A percentile compares a stretch with the other conserved stretches of the same genome.
phyloP scores from a whole-genome alignment of 2,329 filamentous ascomycete species.

The Thielaviopsis ethacetica region DNA sequence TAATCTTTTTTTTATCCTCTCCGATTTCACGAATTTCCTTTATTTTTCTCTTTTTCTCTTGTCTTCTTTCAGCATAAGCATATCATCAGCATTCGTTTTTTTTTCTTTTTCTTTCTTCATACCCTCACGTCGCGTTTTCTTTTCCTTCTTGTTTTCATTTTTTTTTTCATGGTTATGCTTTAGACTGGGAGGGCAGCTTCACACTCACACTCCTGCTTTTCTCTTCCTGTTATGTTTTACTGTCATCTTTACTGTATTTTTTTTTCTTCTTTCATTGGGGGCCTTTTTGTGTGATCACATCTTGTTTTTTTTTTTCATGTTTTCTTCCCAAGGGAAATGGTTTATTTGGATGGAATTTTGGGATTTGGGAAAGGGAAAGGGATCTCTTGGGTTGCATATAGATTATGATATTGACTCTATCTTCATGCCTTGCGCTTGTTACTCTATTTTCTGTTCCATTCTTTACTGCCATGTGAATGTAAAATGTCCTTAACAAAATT shows the following conservation, averaged over 20 bases:
- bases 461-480: background rate
- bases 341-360: background rate
- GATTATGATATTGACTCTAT: background rate
- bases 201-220: background rate
- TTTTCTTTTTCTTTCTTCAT: background rate
- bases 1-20: background rate
- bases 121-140: background rate
- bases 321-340: background rate
- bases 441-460: background rate
- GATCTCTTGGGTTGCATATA: background rate
- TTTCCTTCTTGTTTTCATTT: background rate
- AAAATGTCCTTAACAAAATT: no score
- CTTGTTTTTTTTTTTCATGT: background rate
- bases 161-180: background rate
- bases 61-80: background rate
- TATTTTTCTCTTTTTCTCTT: background rate
- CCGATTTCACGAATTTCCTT: background rate
- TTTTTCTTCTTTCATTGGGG: background rate
- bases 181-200: background rate
- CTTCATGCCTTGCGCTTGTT: background rate
- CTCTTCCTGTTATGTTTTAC: background rate
- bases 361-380: background rate
- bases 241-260: background rate
- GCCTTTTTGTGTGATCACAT: background rate
- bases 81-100: background rate